Percentiles rank a stretch among this genome's conserved stretches.
phyloP scores from a whole-genome alignment of 2,329 filamentous ascomycete genomes.

The Paracorniculantispora psalliotae region DNA sequence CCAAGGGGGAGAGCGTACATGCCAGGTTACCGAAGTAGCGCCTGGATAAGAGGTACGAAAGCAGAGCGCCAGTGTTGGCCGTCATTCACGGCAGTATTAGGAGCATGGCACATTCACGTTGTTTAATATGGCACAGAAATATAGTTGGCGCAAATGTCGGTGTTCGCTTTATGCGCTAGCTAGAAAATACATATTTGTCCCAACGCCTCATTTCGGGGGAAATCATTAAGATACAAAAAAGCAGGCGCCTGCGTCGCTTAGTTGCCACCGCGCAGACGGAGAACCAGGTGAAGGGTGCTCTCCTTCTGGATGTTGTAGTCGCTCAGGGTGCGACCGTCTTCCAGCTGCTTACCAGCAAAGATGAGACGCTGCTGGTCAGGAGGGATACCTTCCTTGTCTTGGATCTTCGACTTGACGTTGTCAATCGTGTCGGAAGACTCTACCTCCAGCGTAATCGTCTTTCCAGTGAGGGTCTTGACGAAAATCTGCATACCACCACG shows the following conservation, averaged over 20 bases:
- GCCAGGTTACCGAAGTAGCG: too few species aligned
- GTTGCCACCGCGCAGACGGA: conserved; percentile 80
- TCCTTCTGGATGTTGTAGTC: conserved; percentile 99
- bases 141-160: too few species aligned
- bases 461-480: conserved; percentile 83
- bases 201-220: conserved; percentile 4
- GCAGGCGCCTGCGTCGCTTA: conserved; percentile 27
- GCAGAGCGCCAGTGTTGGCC: too few species aligned
- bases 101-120: too few species aligned
- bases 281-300: conserved; percentile 77
- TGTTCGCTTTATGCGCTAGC: conserved; percentile 14
- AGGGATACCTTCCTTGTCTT: too few species aligned
- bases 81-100: too few species aligned
- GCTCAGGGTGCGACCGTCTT: conserved; percentile 83
- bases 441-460: conserved; percentile 90
- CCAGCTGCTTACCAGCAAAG: conserved; percentile 93
- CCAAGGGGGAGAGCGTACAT: too few species aligned
- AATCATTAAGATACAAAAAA: conserved; percentile 8
- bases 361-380: too few species aligned
- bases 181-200: conserved; percentile 16
- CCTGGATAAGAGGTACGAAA: too few species aligned
- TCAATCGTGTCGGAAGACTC: too few species aligned
- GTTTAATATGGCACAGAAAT: neutral
- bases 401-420: too few species aligned
- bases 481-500: conserved; percentile 77